Evolutionary conservation across 83 land plant species (phyloP), one percentile per base, ranked within the genome.

Genomic region (Picea mariana): DNA sequence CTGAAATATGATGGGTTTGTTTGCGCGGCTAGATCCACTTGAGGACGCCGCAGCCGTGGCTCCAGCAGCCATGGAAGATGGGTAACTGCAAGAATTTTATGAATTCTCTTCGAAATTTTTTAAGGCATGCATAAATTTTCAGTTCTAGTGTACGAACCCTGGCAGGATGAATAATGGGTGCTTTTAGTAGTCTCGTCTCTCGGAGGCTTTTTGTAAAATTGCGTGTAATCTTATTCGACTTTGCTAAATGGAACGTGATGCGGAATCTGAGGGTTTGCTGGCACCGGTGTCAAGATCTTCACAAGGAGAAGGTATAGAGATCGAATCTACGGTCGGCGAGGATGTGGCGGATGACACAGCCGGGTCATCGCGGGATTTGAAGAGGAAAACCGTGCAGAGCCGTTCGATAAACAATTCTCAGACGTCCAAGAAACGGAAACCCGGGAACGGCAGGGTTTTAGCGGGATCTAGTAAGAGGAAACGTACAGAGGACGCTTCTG

Each of bases 141-240:
- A 58, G 62, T 59, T 13, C 11, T 67, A 67, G 58, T 67, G 2
- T 15, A 24, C 26, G 26, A 31, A 40, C 78, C 78, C 20, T 13
- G 77, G 62, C 78, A 76, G 78, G 26, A 76, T 76, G 78, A 52
- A 76, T 76, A 76, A 76, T 76, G 78, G 78, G 27, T 76, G 62
- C 61, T 76, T 31, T 24, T 76, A 55, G 55, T 76, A 76, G 78
- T 23, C 34, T 55, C 60, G 55, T 76, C 38, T 76, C 21, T 23
- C 24, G 55, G 78, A 31, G 78, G 58, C 58, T 66, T 66, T 62
- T 79, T 21, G 61, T 20, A 31, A 40, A 62, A 62, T 79, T 79
- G 42, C 49, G 18, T 18, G 47, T 62, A 79, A 24, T n/a, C 38
- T 79, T 4, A 23, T 62, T 5, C 3, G 26, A 8, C 20, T 62